Conservation (phyloP, 768 basidiomycete species). For the Dentipellis sp. region DNA sequence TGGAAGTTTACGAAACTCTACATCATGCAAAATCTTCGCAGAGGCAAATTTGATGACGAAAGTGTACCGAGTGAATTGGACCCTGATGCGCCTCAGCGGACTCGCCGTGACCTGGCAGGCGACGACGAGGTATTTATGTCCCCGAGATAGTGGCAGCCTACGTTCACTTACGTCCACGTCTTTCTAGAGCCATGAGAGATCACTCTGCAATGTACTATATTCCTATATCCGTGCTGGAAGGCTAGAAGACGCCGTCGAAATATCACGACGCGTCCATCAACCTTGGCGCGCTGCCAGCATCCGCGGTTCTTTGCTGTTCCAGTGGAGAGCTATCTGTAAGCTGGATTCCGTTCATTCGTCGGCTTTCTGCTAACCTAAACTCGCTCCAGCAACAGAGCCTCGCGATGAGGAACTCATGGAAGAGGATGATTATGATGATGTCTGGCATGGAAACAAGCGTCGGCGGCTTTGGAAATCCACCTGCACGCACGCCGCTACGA, state of each 20-base stretch:
- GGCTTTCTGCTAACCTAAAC: not conserved
- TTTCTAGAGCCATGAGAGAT: conserved; percentile 72
- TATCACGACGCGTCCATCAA: conserved; percentile 76
- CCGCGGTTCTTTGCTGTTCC: conserved; percentile 71
- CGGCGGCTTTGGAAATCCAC: conserved; percentile 83
- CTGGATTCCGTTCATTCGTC: conserved; percentile 3
- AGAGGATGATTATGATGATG: conserved; percentile 36
- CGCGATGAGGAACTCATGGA: conserved; percentile 38
- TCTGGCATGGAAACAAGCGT: conserved; percentile 67
- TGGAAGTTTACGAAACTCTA: conserved; percentile 76
- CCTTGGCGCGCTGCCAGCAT: conserved; percentile 91
- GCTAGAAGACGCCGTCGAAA: conserved; percentile 73
- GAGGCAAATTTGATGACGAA: conserved; percentile 33
- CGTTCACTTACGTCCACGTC: not conserved
- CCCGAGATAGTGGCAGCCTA: not conserved
- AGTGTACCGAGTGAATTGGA: conserved; percentile 64
- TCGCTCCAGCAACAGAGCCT: conserved; percentile 35
- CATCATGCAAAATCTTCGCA: conserved; percentile 54
- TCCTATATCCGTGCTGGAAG: conserved; percentile 78
- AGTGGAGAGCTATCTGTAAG: conserved; percentile 66
- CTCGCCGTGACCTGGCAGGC: conserved; percentile 49
- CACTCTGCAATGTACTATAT: conserved; percentile 68
- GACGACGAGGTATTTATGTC: conserved; percentile 66
- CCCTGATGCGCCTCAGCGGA: conserved; percentile 65
- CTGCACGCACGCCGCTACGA: conserved; percentile 71